Base-by-base conservation (phyloP, 495 filamentous ascomycete species). In the Polyplosphaeria fusca region DNA sequence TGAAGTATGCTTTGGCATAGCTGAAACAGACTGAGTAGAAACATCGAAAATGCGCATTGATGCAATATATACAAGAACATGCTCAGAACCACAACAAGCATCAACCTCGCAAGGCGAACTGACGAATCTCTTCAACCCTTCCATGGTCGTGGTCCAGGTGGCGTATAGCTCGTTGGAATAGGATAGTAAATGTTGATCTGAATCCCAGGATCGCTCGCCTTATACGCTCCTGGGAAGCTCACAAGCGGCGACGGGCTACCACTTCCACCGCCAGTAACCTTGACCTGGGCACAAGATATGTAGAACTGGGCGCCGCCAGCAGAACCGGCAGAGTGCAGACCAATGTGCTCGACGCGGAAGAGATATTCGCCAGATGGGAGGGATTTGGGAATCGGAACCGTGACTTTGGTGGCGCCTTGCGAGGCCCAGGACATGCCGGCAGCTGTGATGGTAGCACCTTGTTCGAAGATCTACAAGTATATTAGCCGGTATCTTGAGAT, bases 201-300 rank as follows among this genome's bases (percentile, higher is more conserved):
- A 42, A 80, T 75, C 0, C 73, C 76, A 0, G 75, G 74, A 50
- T 79, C 75, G 19, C 62, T 72, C 40, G 60, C 69, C 49, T 70
- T 74, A 60, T 82, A 82, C n/a, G 77, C 72, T 5, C 79, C 80
- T 0, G 77, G 79, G 45, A 82, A 69, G 20, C 73, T 58, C 3
- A 79, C 77, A 2, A 78, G 69, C 4, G 72, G 73, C 0, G 69
- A 68, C 0, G 77, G 79, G 5, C 52, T 71, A 3, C 73, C 77
- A 50, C 50, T 77, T 23, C 82, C 82, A 27, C 80, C 79, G 20
- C 76, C 77, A 2, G 70, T 75, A 47, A 86, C 77, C 27, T 71
- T 80, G 61, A 86, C 51, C 61, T 85, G 82, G 5, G 79, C 82
- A 51, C 83, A 86, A 0, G 75, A 69, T 23, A 80, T 65, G 45